Conservation (phyloP, 352 stramenopile species). For the Phytophthora fragariae region DNA sequence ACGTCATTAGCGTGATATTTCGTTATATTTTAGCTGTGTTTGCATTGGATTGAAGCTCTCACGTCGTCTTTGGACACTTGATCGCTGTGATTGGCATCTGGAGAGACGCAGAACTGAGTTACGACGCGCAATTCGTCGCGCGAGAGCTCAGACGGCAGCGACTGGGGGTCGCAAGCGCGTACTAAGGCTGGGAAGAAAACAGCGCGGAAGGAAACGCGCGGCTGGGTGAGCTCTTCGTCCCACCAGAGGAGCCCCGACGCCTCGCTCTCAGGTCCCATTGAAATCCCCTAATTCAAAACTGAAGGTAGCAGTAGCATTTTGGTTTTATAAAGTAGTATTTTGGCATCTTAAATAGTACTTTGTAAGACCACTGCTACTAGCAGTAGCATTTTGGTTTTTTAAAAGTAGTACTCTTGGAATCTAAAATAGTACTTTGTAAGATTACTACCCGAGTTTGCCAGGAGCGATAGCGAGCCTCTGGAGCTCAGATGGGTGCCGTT, state of each 20-base stretch:
- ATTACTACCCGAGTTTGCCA: conserved; percentile 25
- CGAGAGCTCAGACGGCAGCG: conserved; percentile 50
- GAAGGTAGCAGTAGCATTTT: background rate
- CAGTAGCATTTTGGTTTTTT: background rate
- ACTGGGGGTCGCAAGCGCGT: conserved; percentile 43
- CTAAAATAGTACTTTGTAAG: background rate
- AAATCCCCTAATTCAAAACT: background rate
- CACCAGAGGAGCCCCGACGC: conserved; percentile 42
- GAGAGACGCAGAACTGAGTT: conserved; percentile 60
- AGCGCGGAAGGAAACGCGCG: conserved; percentile 43
- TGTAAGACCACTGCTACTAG: background rate
- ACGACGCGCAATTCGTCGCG: conserved; percentile 67
- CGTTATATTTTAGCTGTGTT: background rate
- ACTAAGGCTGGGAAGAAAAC: conserved; percentile 67
- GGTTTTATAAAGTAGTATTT: background rate
- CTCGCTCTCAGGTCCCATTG: conserved; percentile 24
- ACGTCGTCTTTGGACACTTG: conserved; percentile 59
- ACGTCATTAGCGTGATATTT: conserved; percentile 3
- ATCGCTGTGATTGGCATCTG: conserved; percentile 50
- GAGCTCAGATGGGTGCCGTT: conserved; percentile 23
- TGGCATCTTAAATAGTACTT: background rate
- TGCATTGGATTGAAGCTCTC: conserved; percentile 8
- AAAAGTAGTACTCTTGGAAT: background rate
- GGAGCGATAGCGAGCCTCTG: conserved; percentile 15
- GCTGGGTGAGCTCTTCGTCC: conserved; percentile 40